These are phyloP conservation scores for Penicillium olsonii DNA, from an alignment of 2,329 filamentous ascomycete genomes.

Conservation along the genomic window DNA sequence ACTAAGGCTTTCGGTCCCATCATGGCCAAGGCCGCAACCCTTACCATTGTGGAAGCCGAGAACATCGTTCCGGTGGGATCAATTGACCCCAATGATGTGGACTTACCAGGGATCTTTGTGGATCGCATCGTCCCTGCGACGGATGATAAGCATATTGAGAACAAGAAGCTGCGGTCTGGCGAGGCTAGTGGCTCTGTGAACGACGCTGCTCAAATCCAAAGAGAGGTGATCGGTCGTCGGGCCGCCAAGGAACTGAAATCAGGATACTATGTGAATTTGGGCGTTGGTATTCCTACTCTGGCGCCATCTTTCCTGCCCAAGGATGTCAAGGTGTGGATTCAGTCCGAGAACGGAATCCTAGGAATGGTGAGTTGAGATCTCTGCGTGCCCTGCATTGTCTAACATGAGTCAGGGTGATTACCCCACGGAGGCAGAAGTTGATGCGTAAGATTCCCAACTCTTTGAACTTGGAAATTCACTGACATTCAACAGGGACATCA, in stretches of 20 bases:
- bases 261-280: conserved; percentile 39
- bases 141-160: conserved; percentile 70
- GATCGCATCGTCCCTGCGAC: conserved; percentile 77
- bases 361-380: conserved; percentile 58
- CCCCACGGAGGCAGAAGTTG: conserved; percentile 69
- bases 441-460: conserved; percentile 48
- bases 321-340: conserved; percentile 74
- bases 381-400: background rate
- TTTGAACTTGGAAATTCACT: background rate
- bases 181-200: conserved; percentile 36
- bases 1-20: conserved; percentile 73
- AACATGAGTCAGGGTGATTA: conserved; percentile 61
- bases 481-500: conserved; percentile 59
- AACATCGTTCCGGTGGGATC: conserved; percentile 75
- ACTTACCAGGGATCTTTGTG: conserved; percentile 80
- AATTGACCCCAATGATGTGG: conserved; percentile 72
- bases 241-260: conserved; percentile 79
- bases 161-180: conserved; percentile 58
- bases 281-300: conserved; percentile 70
- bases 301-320: conserved; percentile 73
- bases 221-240: conserved; percentile 68
- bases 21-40: conserved; percentile 77
- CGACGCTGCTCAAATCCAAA: conserved; percentile 37
- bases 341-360: conserved; percentile 83
- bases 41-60: conserved; percentile 83